Percentiles rank a stretch among this genome's conserved stretches.
phyloP scores from a whole-genome alignment of 202 grass and related monocot species.

The Setaria italica region DNA sequence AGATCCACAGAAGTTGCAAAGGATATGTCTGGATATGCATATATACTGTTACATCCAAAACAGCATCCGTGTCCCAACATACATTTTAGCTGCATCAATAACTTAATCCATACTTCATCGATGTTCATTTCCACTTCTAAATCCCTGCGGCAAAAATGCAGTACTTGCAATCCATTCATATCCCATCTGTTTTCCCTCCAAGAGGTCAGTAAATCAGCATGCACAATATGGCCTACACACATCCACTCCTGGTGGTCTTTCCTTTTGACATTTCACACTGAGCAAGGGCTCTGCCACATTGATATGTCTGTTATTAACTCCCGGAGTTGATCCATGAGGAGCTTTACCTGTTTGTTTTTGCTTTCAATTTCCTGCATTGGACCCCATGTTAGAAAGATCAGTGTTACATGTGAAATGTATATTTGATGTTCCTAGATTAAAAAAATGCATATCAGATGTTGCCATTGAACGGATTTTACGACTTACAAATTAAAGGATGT shows the following conservation, averaged over 20 bases:
- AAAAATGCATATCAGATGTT: background rate
- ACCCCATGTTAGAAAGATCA: slow-evolving; percentile 37
- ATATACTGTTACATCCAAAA: slow-evolving; percentile 5
- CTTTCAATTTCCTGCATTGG: slow-evolving; percentile 86
- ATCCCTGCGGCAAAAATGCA: background rate
- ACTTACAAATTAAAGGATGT: background rate
- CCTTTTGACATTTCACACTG: slow-evolving; percentile 46
- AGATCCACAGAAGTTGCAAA: background rate
- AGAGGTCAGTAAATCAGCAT: background rate
- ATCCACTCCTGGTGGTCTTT: background rate
- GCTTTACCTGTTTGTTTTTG: slow-evolving; percentile 82
- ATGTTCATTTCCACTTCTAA: background rate
- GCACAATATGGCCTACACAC: slow-evolving; percentile 19
- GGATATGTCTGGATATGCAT: background rate
- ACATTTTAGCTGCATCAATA: slow-evolving; percentile 9
- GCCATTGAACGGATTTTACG: background rate
- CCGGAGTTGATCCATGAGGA: slow-evolving; percentile 80
- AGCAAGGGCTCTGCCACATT: slow-evolving; percentile 95
- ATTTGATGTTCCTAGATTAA: background rate
- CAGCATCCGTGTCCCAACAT: background rate
- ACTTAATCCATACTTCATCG: background rate
- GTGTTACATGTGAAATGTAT: background rate
- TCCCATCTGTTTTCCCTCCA: slow-evolving; percentile 14
- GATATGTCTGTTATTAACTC: slow-evolving; percentile 83
- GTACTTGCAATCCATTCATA: background rate